Evolutionary conservation across 208 protist genomes (phyloP), one percentile per base, ranked within the genome.

Genomic region (Trypanosoma vivax): DNA sequence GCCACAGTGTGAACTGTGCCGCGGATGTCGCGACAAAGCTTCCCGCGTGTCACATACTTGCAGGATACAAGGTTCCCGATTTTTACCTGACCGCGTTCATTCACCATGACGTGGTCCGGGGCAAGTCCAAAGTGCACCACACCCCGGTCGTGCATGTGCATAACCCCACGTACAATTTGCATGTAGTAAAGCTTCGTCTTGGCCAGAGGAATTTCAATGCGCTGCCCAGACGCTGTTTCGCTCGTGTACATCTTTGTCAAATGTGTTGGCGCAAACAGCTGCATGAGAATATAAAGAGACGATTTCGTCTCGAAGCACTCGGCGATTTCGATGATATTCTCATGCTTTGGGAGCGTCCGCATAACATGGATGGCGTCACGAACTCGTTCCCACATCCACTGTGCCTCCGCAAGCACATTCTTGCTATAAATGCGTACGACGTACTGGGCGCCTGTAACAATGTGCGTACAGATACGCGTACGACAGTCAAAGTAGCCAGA

Each of bases 251-350:
- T 35, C 37, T 73, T 73, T 5, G 78, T 79, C 7, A 84, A 29
- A 51, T 87, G 86, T 30, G 73, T 68, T 21, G 86, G 88, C 6
- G 65, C 60, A 55, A 91, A 89, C 4, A 83, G 46, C 19, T 85
- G 73, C 87, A 94, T 94, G 19, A 94, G 50, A 48, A 94, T 89
- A 73, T 94, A 94, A 16, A 94, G 39, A 1, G 73, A 83, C 0
- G 72, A 69, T 40, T 73, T 57, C 9, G 87, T 86, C 64, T 94
- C 87, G 38, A 90, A 94, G 55, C 79, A 90, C 60, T 94, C 82
- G 2, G 83, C 60, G 65, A 84, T 94, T 60, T 94, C 87, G 56
- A 91, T 67, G 21, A 91, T 70, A 56, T 90, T 81, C 30, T 77
- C 67, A 59, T 89, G 75, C 33, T 85, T 86, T 19, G 83, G 83